phyloP scores from a whole-genome alignment of 1,284 basidiomycete genomes.

The Tremellales sp. region DNA sequence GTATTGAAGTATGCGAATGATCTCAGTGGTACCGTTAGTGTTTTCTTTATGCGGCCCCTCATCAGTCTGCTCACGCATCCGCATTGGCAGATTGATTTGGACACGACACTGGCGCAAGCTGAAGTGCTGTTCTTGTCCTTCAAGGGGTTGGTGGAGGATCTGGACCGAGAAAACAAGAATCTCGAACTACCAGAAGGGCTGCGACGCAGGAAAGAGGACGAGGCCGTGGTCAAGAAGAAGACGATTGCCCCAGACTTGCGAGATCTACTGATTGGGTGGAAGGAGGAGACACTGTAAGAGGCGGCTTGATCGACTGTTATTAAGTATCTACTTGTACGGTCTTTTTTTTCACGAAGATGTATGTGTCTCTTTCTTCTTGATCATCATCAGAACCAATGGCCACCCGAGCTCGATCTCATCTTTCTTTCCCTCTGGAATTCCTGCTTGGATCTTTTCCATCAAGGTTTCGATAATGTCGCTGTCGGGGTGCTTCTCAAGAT shows the following conservation, averaged over 20 bases:
- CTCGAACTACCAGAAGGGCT: conserved; percentile 3
- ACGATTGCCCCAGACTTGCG: conserved; percentile 14
- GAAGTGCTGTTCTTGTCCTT: conserved; percentile 76
- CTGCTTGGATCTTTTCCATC: conserved; percentile 54
- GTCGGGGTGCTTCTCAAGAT: conserved; percentile 60
- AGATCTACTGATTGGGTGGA: conserved; percentile 15
- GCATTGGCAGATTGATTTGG: conserved; percentile 65
- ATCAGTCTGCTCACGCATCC: neutral
- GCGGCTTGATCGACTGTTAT: too few relatives aligned
- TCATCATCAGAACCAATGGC: conserved; percentile 66
- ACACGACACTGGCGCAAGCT: conserved; percentile 84
- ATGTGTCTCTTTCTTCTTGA: conserved; percentile 39
- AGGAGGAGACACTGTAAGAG: neutral
- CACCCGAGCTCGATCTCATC: conserved; percentile 60
- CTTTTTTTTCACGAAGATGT: too few relatives aligned
- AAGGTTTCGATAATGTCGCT: conserved; percentile 66
- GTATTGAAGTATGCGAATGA: conserved; percentile 92
- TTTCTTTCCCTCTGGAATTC: conserved; percentile 48
- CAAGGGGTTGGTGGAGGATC: conserved; percentile 66
- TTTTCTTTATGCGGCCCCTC: neutral
- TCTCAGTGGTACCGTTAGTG: conserved; percentile 68
- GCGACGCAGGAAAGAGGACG: neutral
- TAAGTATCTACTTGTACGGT: too few relatives aligned
- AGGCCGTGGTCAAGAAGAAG: neutral
- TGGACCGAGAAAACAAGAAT: conserved; percentile 53